Evolutionary conservation across 768 basidiomycete species (phyloP).

Genomic region (Podaxis sp.): DNA sequence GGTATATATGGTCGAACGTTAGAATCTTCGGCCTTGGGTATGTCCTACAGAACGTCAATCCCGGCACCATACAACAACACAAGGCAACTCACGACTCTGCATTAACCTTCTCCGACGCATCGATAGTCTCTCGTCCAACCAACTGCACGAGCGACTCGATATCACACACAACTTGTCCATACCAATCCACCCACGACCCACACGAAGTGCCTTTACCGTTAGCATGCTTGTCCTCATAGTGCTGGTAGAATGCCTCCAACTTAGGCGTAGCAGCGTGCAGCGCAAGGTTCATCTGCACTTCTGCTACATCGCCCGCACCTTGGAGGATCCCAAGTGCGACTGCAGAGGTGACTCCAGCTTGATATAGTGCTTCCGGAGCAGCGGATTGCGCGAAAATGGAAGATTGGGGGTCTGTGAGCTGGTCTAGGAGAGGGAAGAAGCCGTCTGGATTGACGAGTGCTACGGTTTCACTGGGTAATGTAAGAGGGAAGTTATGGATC

Average conservation of each 20-base stretch:
- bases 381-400: constrained; percentile 33
- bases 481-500: constrained; percentile 5
- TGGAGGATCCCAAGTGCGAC: constrained; percentile 46
- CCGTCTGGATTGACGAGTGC: constrained; percentile 66
- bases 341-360: constrained; percentile 52
- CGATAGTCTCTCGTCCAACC: constrained; percentile 50
- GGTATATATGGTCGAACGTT: constrained; percentile 78
- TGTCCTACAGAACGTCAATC: constrained; percentile 19
- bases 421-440: constrained; percentile 77
- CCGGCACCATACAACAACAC: neutral
- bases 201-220: constrained; percentile 38
- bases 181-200: constrained; percentile 85
- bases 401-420: constrained; percentile 53
- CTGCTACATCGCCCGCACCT: constrained; percentile 48
- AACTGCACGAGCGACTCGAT: constrained; percentile 56
- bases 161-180: constrained; percentile 72
- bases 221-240: constrained; percentile 49
- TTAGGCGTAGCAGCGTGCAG: constrained; percentile 79
- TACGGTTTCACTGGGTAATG: constrained; percentile 69
- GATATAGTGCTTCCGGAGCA: constrained; percentile 53
- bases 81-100: constrained; percentile 27
- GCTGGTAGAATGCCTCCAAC: constrained; percentile 81
- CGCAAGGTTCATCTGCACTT: constrained; percentile 71
- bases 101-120: constrained; percentile 29
- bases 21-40: constrained; percentile 51